Percentiles rank a stretch among this genome's conserved stretches.
These are phyloP conservation scores for Trichosanthes truncata DNA, from an alignment of 306 rosid genomes.

Conservation along the genomic window DNA sequence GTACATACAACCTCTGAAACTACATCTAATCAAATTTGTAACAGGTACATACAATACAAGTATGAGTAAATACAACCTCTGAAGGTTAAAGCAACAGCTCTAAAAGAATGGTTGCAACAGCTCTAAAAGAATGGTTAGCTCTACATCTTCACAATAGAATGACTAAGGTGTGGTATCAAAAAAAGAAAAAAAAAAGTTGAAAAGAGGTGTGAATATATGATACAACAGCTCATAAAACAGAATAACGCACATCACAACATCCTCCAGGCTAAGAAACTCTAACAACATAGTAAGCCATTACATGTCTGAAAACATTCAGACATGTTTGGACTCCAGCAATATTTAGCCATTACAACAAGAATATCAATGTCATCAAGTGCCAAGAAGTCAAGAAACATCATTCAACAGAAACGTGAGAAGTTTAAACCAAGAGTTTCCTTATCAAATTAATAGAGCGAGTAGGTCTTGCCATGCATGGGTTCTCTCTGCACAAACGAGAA, in stretches of 20 bases:
- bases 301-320: slow-evolving; percentile 41
- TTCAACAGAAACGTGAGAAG: slow-evolving; percentile 38
- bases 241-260: slow-evolving; percentile 47
- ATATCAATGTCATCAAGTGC: slow-evolving; percentile 44
- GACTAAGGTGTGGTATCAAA: slow-evolving; percentile 30
- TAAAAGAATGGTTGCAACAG: slow-evolving; percentile 52
- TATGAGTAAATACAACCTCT: slow-evolving; percentile 20
- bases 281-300: slow-evolving; percentile 52
- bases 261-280: slow-evolving; percentile 55
- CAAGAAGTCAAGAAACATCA: slow-evolving; percentile 40
- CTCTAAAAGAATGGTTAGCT: slow-evolving; percentile 56
- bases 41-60: slow-evolving; percentile 2
- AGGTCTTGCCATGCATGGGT: slow-evolving; percentile 1
- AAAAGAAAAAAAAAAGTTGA: neutral
- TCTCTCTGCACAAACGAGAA: neutral
- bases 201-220: slow-evolving; percentile 18
- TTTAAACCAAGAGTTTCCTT: slow-evolving; percentile 39
- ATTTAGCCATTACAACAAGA: slow-evolving; percentile 64
- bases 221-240: slow-evolving; percentile 58
- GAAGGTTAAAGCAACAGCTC: slow-evolving; percentile 27
- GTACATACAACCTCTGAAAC: slow-evolving; percentile 18
- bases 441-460: slow-evolving; percentile 28
- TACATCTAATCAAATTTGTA: neutral
- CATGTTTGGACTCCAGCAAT: slow-evolving; percentile 48
- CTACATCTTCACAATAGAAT: slow-evolving; percentile 36